phyloP scores from a whole-genome alignment of 2,329 filamentous ascomycete species.

The Fusarium dlaminii region DNA sequence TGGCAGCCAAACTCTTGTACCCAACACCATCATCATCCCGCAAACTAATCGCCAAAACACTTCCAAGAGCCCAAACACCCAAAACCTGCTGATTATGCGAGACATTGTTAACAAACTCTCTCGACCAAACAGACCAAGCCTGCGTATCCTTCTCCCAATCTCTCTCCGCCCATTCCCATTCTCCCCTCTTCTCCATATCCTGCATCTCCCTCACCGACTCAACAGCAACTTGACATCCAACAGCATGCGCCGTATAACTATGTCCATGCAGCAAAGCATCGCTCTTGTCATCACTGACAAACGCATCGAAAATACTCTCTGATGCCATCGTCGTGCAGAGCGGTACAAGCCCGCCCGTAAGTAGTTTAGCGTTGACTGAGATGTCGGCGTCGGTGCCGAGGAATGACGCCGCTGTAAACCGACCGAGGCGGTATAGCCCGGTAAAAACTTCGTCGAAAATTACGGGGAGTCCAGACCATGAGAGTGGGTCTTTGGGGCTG shows the following conservation, averaged over 20 bases:
- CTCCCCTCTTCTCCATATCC: conserved; percentile 62
- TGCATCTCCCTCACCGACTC: conserved; percentile 70
- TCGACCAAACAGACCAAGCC: conserved; percentile 77
- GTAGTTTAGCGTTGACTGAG: conserved; percentile 82
- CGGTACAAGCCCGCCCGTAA: conserved; percentile 82
- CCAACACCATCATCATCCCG: conserved; percentile 53
- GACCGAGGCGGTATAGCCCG: conserved; percentile 82
- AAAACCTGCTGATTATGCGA: conserved; percentile 67
- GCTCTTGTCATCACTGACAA: conserved; percentile 76
- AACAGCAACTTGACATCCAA: conserved; percentile 83
- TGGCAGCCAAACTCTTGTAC: conserved; percentile 59
- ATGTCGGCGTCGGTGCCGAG: conserved; percentile 76
- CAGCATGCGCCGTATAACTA: conserved; percentile 85
- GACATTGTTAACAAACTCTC: conserved; percentile 64
- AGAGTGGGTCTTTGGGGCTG: conserved; percentile 31
- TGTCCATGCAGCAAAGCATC: conserved; percentile 86
- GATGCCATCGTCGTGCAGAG: conserved; percentile 81
- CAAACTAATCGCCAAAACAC: conserved; percentile 73
- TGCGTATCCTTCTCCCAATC: conserved; percentile 14
- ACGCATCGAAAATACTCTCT: conserved; percentile 76
- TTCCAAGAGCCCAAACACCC: conserved; percentile 78
- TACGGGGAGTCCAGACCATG: conserved; percentile 80
- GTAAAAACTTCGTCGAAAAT: conserved; percentile 91
- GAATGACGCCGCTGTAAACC: conserved; percentile 75
- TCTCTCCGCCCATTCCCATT: conserved; percentile 58